Base-by-base conservation (phyloP, 805 yeast species). In the Nakazawaea pomicola region DNA sequence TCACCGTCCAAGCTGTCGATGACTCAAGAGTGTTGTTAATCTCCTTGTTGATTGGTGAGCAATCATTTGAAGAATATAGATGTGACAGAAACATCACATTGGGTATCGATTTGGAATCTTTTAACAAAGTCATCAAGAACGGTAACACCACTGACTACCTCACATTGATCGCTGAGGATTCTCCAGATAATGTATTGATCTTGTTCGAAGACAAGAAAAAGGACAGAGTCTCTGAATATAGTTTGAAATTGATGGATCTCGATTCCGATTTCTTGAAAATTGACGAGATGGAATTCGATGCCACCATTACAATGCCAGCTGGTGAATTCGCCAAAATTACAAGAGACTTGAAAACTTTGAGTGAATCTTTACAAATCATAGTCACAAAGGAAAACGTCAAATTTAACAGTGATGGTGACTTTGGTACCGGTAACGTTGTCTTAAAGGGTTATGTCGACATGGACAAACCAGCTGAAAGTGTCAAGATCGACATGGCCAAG, bases 1-100 rank as follows among this genome's bases (percentile, higher is more conserved):
- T 93, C 56, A 83, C 95, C 9, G 91, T 95, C 17, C 98, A 93
- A 70, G 98, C 99, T 20, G 93, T 93, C 52, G 99, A 93, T 65
- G 95, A 89, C 60, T 89, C 99, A 20, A 87, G 97, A 72, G 96
- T 93, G 45, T 76, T 90, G 49, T 74, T 93, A 49, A 96, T 91
- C 30, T 84, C 95, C 16, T 70, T 93, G 48, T 77, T 86, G 53
- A 83, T 93, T 51, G 95, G 95, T 45, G 78, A 81, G 48, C 90
- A 85, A 46, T 90, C 95, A 10, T 93, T 93, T 69, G 73, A 78
- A 46, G 91, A 84, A 52, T 93, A 85, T 72, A 83, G 99, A 73
- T 90, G 98, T 67, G 99, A 93, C 67, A 81, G 93, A 59, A 88
- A 86, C 51, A 72, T 90, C 53, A 88, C 96, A 6, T 74, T 93